Conservation (phyloP, 1,284 basidiomycete genomes). For the Leccinum fuscescens region DNA sequence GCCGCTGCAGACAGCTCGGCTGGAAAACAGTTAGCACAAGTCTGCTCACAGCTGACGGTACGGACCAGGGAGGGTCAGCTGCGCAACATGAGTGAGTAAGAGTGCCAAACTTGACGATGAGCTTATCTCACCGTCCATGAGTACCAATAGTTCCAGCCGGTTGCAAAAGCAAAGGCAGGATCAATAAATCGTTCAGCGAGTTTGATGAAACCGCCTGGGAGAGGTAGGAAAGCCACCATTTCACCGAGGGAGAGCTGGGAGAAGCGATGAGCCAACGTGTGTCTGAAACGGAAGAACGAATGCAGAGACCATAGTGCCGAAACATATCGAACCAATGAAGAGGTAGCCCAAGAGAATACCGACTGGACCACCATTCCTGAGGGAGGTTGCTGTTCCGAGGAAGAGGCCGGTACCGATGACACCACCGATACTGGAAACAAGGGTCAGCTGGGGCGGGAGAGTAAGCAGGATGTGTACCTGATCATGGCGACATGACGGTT, state of each 20-base stretch:
- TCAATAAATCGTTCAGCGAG: conserved; percentile 70
- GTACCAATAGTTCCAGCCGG: conserved; percentile 72
- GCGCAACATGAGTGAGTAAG: conserved; percentile 1
- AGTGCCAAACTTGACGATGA: neutral
- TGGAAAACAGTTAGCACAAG: conserved; percentile 9
- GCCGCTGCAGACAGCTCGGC: conserved; percentile 67
- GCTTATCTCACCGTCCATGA: conserved; percentile 50
- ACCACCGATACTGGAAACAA: conserved; percentile 34
- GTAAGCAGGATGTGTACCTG: conserved; percentile 14
- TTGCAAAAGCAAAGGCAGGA: conserved; percentile 63
- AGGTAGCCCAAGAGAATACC: conserved; percentile 35
- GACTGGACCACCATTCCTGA: conserved; percentile 32
- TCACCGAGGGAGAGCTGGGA: conserved; percentile 35
- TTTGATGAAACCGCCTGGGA: conserved; percentile 63
- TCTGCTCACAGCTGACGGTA: neutral
- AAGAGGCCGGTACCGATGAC: conserved; percentile 52
- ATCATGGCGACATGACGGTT: conserved; percentile 37
- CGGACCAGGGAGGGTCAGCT: conserved; percentile 31
- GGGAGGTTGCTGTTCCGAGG: conserved; percentile 34
- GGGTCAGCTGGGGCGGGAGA: neutral
- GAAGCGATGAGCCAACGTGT: neutral
- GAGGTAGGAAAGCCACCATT: conserved; percentile 37
- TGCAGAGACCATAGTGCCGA: conserved; percentile 28
- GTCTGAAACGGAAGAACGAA: no score
- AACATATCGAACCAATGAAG: conserved; percentile 35